Base-by-base conservation (phyloP, 192 early-diverging fungal species). In the Tieghemiomyces parasiticus region DNA sequence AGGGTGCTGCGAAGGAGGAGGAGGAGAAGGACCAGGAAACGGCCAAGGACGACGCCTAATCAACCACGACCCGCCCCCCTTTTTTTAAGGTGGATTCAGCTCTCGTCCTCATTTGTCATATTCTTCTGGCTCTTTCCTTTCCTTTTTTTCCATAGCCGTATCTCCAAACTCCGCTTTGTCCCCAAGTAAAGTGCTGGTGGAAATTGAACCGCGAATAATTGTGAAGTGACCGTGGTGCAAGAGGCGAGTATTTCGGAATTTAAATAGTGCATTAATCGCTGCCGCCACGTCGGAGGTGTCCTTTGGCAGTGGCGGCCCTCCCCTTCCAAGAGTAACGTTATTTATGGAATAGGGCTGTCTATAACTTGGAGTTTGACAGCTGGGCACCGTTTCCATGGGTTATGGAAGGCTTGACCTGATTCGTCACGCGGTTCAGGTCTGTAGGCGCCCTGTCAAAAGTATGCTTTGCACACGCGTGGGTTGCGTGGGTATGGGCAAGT, bases 281-380 rank as follows among this genome's bases (percentile, higher is more conserved):
- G n/a, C n/a, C n/a, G n/a, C n/a, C n/a, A n/a, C n/a, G n/a, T n/a
- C n/a, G n/a, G n/a, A 20, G 10, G 44, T 45, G 44, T 45, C 20
- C 10, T 45, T 45, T 45, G 44, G 20, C 12, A 20, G 44, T 10
- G 20, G 44, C 44, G 12, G 10, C 44, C 12, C 20, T 20, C 10
- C 20, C 44, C 20, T 45, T 10, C 12, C 44, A 20, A 10, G 20
- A 20, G 20, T 45, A 45, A 20, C 10, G 44, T 20, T 45, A 20
- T 45, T 45, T 45, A 45, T 10, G 44, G 44, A 45, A 45, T 45
- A n/a, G n/a, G n/a, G n/a, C n/a, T n/a, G n/a, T n/a, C n/a, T n/a
- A n/a, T n/a, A n/a, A n/a, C n/a, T n/a, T n/a, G n/a, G n/a, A n/a
- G n/a, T n/a, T n/a, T n/a, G n/a, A n/a, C n/a, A n/a, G n/a, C n/a